A percentile compares a stretch with the other conserved stretches of the same genome.
Evolutionary conservation across 2,329 filamentous ascomycete genomes (phyloP).

Genomic region (Penicillium glabrum): DNA sequence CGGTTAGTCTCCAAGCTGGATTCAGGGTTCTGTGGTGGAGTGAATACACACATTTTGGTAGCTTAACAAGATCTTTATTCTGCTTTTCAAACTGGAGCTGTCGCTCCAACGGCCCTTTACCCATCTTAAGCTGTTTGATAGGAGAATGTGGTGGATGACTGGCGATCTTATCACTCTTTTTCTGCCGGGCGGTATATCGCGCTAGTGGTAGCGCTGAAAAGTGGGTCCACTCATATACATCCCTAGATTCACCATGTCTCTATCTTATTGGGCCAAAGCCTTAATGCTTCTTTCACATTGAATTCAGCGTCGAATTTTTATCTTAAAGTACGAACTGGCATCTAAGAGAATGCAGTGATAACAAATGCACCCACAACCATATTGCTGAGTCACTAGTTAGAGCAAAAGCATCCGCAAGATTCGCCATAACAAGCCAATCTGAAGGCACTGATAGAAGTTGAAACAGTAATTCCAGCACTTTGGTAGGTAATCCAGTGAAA

Average conservation of each 20-base stretch:
- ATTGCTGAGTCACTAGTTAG: too few species aligned
- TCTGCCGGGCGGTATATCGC: constrained; percentile 10
- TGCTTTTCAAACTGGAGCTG: constrained; percentile 41
- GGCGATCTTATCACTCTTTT: constrained; percentile 16
- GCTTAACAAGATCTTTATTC: constrained; percentile 35
- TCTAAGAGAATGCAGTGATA: too few species aligned
- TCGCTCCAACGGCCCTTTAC: constrained; percentile 22
- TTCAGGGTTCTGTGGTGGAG: neutral
- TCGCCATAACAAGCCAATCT: too few species aligned
- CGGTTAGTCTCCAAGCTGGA: constrained; percentile 7
- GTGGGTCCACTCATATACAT: neutral
- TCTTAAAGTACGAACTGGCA: too few species aligned
- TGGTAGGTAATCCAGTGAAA: too few species aligned
- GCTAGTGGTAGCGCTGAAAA: neutral
- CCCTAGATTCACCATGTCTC: neutral
- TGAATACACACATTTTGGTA: constrained; percentile 35
- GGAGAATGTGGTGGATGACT: neutral
- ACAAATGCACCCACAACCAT: too few species aligned
- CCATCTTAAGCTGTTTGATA: constrained; percentile 12
- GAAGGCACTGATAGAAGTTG: too few species aligned
- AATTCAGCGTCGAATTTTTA: too few species aligned
- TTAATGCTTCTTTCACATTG: too few species aligned
- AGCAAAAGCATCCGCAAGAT: too few species aligned
- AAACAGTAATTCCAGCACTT: too few species aligned
- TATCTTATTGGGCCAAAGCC: too few species aligned